Base-by-base conservation (phyloP, 352 stramenopile genomes). In the Phytophthora colocasiae region DNA sequence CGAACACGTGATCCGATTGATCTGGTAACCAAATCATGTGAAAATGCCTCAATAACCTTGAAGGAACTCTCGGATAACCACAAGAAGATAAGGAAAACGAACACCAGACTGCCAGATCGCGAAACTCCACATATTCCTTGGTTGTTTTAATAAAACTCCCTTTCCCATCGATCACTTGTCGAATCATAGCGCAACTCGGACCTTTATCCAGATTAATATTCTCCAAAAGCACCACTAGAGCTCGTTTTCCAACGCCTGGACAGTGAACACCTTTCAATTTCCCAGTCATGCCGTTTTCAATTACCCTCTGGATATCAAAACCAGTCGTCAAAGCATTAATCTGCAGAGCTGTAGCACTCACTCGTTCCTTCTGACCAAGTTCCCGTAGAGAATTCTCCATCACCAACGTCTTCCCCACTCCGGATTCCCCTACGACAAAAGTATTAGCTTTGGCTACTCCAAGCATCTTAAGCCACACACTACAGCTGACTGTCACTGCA, bases 191-290 rank as follows among this genome's bases (percentile, higher is more conserved):
- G 2, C 56, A 75, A 52, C 78, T 87, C 1, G 69, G 55, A 10
- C 71, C 41, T 22, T 51, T 51, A 40, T 89, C 80, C 15, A 89
- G 44, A 45, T 91, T 88, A 6, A 91, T 44, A 50, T 91, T 89
- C 26, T 91, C 82, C 48, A 91, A 48, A 1, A 75, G 49, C 8
- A 89, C 17, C n/a, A 89, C 31, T 5, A 87, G 41, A 2, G 66
- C 69, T 34, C 72, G 62, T 29, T 79, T 90, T 0, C 81, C 84
- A 2, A 80, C 71, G 4, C 66, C 65, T 34, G 84, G 80, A 43
- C 81, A 90, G 31, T 85, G 83, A 2, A 83, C 59, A 26, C 77
- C 77, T 71, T 83, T 85, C 46, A 91, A 66, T 55, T 87, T 89
- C 1, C 78, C 69, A 5, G 75, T 64, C 19, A 89, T 67, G 2